These are phyloP conservation scores for Metschnikowia orientalis DNA, from an alignment of 805 yeast genomes.

Conservation along the genomic window DNA sequence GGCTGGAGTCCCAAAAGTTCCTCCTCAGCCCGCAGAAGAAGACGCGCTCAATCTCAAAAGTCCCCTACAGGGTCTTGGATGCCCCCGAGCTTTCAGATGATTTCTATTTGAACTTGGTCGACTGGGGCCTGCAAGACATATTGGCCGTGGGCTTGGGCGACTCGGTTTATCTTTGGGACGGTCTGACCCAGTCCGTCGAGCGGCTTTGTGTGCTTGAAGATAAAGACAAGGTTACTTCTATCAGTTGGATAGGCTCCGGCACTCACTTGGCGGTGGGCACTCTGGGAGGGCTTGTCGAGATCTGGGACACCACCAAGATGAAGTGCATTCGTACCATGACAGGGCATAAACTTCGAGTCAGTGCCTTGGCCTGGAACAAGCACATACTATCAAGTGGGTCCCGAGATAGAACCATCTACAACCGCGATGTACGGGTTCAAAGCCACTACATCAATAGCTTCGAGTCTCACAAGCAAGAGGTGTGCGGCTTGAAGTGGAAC, in stretches of 20 bases:
- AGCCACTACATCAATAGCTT: slow-evolving; percentile 73
- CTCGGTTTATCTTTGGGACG: slow-evolving; percentile 88
- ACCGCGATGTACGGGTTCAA: slow-evolving; percentile 86
- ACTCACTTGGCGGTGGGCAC: slow-evolving; percentile 94
- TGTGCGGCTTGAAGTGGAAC: slow-evolving; percentile 95
- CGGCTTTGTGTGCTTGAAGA: slow-evolving; percentile 70
- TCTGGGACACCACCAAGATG: slow-evolving; percentile 85
- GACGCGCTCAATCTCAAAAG: slow-evolving; percentile 71
- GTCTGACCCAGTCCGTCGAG: slow-evolving; percentile 75
- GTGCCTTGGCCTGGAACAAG: slow-evolving; percentile 91
- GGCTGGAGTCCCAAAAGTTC: slow-evolving; percentile 79
- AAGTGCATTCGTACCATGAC: slow-evolving; percentile 87
- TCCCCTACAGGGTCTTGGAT: slow-evolving; percentile 89
- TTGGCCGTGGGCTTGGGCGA: slow-evolving; percentile 89
- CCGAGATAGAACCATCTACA: slow-evolving; percentile 76
- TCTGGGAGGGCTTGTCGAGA: slow-evolving; percentile 78
- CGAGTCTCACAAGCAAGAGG: slow-evolving; percentile 83
- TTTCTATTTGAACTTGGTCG: slow-evolving; percentile 84
- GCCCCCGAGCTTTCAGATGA: slow-evolving; percentile 96
- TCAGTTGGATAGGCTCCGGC: slow-evolving; percentile 93
- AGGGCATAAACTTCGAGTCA: slow-evolving; percentile 82
- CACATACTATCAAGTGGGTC: slow-evolving; percentile 86
- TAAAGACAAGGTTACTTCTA: slow-evolving; percentile 71
- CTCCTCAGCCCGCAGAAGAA: slow-evolving; percentile 79
- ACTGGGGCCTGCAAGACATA: slow-evolving; percentile 90